Evolutionary conservation across 768 basidiomycete species (phyloP).

Genomic region (Clitopilus hobsonii): DNA sequence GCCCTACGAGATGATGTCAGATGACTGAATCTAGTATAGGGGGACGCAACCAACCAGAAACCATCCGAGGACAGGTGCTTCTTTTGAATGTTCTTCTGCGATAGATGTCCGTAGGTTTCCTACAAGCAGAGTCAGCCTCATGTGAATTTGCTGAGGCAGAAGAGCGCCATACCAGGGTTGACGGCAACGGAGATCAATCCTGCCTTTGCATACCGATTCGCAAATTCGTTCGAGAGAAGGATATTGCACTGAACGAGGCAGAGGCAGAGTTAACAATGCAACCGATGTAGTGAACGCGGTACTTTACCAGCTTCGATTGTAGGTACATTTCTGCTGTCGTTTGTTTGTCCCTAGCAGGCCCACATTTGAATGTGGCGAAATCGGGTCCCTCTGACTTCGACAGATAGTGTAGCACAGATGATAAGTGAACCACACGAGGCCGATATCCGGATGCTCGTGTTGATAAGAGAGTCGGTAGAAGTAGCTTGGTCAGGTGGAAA

Average conservation of each 20-base stretch:
- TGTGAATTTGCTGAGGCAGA: not conserved
- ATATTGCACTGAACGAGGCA: slow-evolving; percentile 29
- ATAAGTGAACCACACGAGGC: slow-evolving; percentile 33
- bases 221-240: slow-evolving; percentile 37
- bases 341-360: slow-evolving; percentile 25
- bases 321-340: slow-evolving; percentile 19
- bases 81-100: not conserved
- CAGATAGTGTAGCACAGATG: slow-evolving; percentile 25
- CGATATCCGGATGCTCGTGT: slow-evolving; percentile 25
- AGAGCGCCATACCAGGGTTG: slow-evolving; percentile 21
- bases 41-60: not conserved
- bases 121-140: not conserved
- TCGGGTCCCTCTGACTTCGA: slow-evolving; percentile 18
- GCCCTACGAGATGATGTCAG: not conserved
- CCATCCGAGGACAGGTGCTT: not conserved
- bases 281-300: no score
- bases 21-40: not conserved
- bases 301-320: slow-evolving; percentile 37
- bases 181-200: slow-evolving; percentile 32
- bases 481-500: slow-evolving; percentile 49
- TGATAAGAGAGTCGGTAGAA: slow-evolving; percentile 32
- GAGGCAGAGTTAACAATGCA: slow-evolving; percentile 27
- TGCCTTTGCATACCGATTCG: slow-evolving; percentile 35
- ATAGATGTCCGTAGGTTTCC: slow-evolving; percentile 20
- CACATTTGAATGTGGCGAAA: slow-evolving; percentile 34